A percentile compares a stretch with the other conserved stretches of the same genome.
phyloP scores from a whole-genome alignment of 805 yeast species.

The Starmerella stigmatis region DNA sequence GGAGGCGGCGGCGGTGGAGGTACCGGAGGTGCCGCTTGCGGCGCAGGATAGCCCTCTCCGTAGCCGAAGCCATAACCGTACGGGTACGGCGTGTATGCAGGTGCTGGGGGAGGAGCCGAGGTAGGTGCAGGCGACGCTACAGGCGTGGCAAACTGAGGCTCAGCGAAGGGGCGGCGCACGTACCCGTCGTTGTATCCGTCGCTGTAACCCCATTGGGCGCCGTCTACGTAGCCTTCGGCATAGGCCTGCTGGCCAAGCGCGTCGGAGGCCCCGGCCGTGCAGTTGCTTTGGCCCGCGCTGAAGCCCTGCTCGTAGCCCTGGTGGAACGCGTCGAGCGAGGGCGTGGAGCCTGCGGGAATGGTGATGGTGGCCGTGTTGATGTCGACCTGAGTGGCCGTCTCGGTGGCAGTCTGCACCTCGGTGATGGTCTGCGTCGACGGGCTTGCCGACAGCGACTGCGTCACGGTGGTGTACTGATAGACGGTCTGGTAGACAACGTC shows the following conservation, averaged over 20 bases:
- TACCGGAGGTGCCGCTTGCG: neutral
- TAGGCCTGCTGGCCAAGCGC: neutral
- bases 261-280: neutral
- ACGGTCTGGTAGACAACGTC: no score
- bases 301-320: slow-evolving; percentile 9
- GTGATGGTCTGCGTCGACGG: neutral
- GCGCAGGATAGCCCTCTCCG: neutral
- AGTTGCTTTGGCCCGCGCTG: slow-evolving; percentile 1
- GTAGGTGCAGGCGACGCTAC: neutral
- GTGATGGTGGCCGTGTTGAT: slow-evolving; percentile 3
- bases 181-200: slow-evolving; percentile 14
- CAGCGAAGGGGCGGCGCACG: slow-evolving; percentile 3
- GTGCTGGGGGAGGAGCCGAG: neutral
- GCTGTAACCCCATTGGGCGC: slow-evolving; percentile 18
- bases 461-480: no score
- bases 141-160: slow-evolving; percentile 9
- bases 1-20: slow-evolving; percentile 1
- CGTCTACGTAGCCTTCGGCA: slow-evolving; percentile 12
- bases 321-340: neutral
- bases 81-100: neutral
- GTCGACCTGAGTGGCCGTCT: neutral
- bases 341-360: neutral
- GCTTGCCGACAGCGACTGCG: neutral
- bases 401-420: neutral
- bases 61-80: neutral